Conservation (phyloP, 768 basidiomycete species). For the Solioccasus polychromus region DNA sequence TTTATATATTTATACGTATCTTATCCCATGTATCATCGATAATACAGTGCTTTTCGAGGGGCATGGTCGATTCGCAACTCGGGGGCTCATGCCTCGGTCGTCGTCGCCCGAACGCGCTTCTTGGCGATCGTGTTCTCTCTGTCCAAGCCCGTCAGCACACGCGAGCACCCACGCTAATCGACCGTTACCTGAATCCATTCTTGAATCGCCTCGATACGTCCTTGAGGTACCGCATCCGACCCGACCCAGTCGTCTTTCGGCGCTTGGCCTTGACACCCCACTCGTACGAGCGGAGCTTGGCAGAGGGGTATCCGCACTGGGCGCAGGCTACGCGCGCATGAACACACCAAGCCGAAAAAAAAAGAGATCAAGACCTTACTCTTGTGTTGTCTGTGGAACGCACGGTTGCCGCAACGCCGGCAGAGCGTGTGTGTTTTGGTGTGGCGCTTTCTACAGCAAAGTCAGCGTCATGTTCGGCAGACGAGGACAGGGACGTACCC, state of each 20-base stretch:
- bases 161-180: background rate
- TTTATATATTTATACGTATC: background rate
- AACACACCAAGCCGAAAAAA: too few relatives aligned
- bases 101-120: conserved; percentile 70
- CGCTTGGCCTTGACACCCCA: conserved; percentile 99
- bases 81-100: conserved; percentile 49
- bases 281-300: conserved; percentile 93
- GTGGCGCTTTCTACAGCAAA: conserved; percentile 78
- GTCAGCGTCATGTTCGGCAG: background rate
- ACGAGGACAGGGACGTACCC: conserved; percentile 54
- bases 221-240: conserved; percentile 93
- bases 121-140: conserved; percentile 92
- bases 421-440: conserved; percentile 97
- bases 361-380: conserved; percentile 64
- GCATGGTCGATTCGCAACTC: conserved; percentile 37
- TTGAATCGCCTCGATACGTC: conserved; percentile 93
- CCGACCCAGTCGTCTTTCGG: conserved; percentile 98
- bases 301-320: conserved; percentile 94
- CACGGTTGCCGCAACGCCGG: conserved; percentile 92
- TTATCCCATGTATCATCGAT: conserved; percentile 16
- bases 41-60: background rate
- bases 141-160: background rate
- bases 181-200: conserved; percentile 86
- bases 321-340: conserved; percentile 64
- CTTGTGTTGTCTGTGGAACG: conserved; percentile 99